Base-by-base conservation (phyloP, 1,139 yeast genomes). In the Lodderomyces theae region DNA sequence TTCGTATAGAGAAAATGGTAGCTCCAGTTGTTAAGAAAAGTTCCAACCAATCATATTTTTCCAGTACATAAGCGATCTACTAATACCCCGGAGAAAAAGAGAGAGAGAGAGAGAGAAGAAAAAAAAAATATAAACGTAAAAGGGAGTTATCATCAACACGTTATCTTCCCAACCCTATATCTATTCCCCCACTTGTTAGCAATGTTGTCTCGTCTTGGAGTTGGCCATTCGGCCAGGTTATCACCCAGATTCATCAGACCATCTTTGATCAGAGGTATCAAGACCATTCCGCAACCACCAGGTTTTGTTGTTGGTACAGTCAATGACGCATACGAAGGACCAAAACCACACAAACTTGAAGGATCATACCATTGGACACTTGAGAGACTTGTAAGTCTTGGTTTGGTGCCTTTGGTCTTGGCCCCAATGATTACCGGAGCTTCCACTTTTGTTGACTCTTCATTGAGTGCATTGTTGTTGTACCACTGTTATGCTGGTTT, bases 331-430 rank as follows among this genome's bases (percentile, higher is more conserved):
- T 80, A 77, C 51, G 75, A 76, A 37, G 69, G 77, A 15, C 95
- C 95, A 31, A 64, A 69, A 40, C 64, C 82, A 2, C 72, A 77
- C 57, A 69, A 72, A 53, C 63, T 73, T 50, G 90, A 86, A 56
- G 97, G 97, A 23, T 82, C 95, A 4, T 81, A 79, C 60, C 97
- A 89, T 69, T 89, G 96, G 96, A 69, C 88, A 11, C 80, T 83
- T 54, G 97, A 90, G 62, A 77, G 89, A 52, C 54, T 78, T 5
- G 69, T 86, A 11, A 75, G 90, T 7, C 62, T 81, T 17, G 77
- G 84, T 1, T 63, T 89, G 58, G 73, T 86, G n/a, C 97, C 97
- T 18, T 68, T 90, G 48, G 66, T 80, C 5, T 66, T 81, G 43
- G 67, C 84, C 3, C 96, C 97, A 6, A 78, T 89, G 48, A 76